These are phyloP conservation scores for Quercus gilva DNA, from an alignment of 306 rosid species.

Conservation along the genomic window DNA sequence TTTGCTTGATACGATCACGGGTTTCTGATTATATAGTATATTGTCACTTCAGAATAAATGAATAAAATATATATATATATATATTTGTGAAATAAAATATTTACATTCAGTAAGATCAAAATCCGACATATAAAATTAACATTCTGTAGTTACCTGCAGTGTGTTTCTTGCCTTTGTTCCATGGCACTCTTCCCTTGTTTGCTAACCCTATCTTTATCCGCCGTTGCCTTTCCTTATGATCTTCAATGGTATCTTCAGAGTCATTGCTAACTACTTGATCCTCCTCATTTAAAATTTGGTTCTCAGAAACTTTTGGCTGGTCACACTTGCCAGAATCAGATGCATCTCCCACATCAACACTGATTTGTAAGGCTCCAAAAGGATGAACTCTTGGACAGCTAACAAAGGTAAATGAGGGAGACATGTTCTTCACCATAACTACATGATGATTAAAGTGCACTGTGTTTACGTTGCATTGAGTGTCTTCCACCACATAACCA, in stretches of 20 bases:
- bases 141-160: constrained; percentile 46
- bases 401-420: constrained; percentile 21
- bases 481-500: constrained; percentile 33
- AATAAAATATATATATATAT: background rate
- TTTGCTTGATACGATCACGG: constrained; percentile 59
- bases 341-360: constrained; percentile 28
- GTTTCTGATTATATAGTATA: constrained; percentile 49
- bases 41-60: constrained; percentile 17
- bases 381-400: constrained; percentile 33
- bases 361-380: constrained; percentile 31
- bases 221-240: constrained; percentile 59
- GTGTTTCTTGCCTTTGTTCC: constrained; percentile 96
- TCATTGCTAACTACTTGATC: constrained; percentile 14
- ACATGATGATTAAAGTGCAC: constrained; percentile 27
- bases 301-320: constrained; percentile 23
- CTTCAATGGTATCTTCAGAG: constrained; percentile 23
- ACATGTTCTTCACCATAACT: constrained; percentile 22
- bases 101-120: background rate
- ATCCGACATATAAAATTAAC: background rate
- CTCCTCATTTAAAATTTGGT: constrained; percentile 18
- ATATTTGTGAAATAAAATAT: background rate
- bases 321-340: constrained; percentile 15
- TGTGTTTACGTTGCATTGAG: constrained; percentile 16
- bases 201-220: constrained; percentile 76
- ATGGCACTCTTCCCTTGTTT: constrained; percentile 84